Conservation (phyloP, 371 early-diverging fungal species). For the Mortierella sp. region DNA sequence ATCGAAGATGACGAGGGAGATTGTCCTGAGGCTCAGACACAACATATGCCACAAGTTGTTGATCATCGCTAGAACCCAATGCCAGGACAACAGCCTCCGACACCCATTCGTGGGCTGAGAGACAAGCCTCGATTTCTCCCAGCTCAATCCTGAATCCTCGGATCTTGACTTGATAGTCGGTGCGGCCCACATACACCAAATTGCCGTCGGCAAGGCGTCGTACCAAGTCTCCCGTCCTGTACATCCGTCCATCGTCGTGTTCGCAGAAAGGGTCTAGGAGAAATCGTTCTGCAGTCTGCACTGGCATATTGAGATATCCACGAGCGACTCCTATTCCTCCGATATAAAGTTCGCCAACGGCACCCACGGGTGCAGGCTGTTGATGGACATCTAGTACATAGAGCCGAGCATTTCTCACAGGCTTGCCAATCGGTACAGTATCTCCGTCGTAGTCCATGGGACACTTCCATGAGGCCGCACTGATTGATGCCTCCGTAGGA, state of each 20-base stretch:
- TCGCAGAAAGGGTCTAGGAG: not conserved
- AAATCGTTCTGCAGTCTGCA: conserved; percentile 18
- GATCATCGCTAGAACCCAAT: not conserved
- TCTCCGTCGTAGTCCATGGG: not conserved
- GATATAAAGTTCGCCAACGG: conserved; percentile 16
- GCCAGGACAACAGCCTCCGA: conserved; percentile 8
- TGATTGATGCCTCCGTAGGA: conserved; percentile 1
- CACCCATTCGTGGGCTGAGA: conserved; percentile 11
- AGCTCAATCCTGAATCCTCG: conserved; percentile 37
- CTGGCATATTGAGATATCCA: conserved; percentile 40
- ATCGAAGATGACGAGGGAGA: not conserved
- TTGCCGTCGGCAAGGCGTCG: conserved; percentile 27
- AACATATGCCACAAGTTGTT: conserved; percentile 20
- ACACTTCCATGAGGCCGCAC: not conserved
- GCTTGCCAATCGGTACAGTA: not conserved
- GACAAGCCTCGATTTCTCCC: conserved; percentile 21
- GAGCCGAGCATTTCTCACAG: not conserved
- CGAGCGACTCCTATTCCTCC: conserved; percentile 34
- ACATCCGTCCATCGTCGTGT: conserved; percentile 18
- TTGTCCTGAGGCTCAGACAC: not conserved
- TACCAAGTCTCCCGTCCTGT: conserved; percentile 56
- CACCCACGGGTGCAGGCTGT: not conserved
- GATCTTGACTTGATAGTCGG: conserved; percentile 34
- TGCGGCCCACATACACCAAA: conserved; percentile 27
- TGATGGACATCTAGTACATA: conserved; percentile 3